A percentile compares a stretch with the other conserved stretches of the same genome.
Conservation (phyloP, 257 asterid species). For the Striga asiatica region DNA sequence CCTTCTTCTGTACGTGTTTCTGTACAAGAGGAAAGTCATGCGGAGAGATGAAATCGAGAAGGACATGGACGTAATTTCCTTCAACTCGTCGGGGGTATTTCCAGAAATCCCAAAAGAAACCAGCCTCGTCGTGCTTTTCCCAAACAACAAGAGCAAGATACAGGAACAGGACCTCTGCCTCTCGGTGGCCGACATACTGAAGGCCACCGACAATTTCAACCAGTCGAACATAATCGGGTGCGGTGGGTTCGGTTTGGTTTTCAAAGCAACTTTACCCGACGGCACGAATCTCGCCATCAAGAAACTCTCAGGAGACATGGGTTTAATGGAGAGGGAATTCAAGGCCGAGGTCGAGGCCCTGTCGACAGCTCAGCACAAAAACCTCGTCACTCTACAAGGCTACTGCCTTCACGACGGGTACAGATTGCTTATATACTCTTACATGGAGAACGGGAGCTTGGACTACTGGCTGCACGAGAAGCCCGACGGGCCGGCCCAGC, state of each 20-base stretch:
- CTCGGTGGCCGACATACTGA: conserved; percentile 54
- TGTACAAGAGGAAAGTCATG: conserved; percentile 55
- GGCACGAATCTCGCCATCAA: conserved; percentile 79
- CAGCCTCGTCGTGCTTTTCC: conserved; percentile 72
- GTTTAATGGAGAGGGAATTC: conserved; percentile 92
- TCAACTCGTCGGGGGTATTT: conserved; percentile 63
- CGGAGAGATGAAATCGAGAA: conserved; percentile 35
- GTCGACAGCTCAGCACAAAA: conserved; percentile 83
- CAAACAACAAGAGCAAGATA: conserved; percentile 41
- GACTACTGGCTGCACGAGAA: conserved; percentile 95
- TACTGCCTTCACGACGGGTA: conserved; percentile 84
- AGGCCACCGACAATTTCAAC: conserved; percentile 88
- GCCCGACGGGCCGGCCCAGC: conserved; percentile 66
- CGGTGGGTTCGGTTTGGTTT: conserved; percentile 94
- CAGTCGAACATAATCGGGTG: conserved; percentile 85
- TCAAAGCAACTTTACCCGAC: conserved; percentile 57
- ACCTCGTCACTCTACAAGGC: conserved; percentile 79
- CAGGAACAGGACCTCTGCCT: too few relatives aligned
- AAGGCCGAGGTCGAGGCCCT: conserved; percentile 91
- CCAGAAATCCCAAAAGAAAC: conserved; percentile 51
- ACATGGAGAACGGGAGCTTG: conserved; percentile 92
- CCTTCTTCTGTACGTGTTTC: conserved; percentile 48
- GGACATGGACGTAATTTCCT: conserved; percentile 45
- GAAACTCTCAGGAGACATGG: conserved; percentile 94
- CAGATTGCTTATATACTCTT: conserved; percentile 68